phyloP scores from a whole-genome alignment of 2,329 filamentous ascomycete species.

The Aureobasidium sp. region DNA sequence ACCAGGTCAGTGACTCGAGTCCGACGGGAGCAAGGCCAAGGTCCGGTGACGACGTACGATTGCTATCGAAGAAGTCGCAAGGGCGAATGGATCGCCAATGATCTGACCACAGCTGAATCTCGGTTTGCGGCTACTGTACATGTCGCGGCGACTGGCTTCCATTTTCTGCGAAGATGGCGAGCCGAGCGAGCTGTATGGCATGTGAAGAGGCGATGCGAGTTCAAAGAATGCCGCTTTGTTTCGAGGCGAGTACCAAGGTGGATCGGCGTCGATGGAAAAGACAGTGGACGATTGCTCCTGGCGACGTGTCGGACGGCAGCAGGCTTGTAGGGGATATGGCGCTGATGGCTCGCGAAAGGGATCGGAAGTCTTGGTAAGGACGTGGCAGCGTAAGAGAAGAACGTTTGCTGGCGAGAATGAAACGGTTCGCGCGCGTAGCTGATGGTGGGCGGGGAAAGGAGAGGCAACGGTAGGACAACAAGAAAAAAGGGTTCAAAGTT shows the following conservation, averaged over 20 bases:
- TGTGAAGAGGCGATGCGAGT: background rate
- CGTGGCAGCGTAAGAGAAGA: constrained; percentile 6
- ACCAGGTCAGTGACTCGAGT: background rate
- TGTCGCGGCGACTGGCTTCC: constrained; percentile 49
- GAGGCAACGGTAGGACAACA: constrained; percentile 15
- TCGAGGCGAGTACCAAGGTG: background rate
- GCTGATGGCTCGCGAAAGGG: background rate
- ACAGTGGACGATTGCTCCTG: background rate
- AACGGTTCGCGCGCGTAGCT: constrained; percentile 12
- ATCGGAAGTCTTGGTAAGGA: background rate
- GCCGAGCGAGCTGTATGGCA: constrained; percentile 58
- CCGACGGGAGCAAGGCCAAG: background rate
- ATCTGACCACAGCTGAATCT: constrained; percentile 77
- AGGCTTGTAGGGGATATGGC: background rate
- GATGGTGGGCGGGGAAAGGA: constrained; percentile 15
- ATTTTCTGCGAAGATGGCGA: constrained; percentile 75
- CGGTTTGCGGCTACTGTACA: constrained; percentile 40
- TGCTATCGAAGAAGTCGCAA: constrained; percentile 88
- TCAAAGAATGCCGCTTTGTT: background rate
- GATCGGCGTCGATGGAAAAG: background rate
- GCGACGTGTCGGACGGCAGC: background rate
- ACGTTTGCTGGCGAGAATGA: constrained; percentile 9
- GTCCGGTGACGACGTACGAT: constrained; percentile 55
- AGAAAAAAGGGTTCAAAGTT: constrained; percentile 8
- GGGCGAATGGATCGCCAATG: constrained; percentile 89